A percentile compares a stretch with the other conserved stretches of the same genome.
phyloP scores from a whole-genome alignment of 352 stramenopile species.

The Phytopythium vexans region DNA sequence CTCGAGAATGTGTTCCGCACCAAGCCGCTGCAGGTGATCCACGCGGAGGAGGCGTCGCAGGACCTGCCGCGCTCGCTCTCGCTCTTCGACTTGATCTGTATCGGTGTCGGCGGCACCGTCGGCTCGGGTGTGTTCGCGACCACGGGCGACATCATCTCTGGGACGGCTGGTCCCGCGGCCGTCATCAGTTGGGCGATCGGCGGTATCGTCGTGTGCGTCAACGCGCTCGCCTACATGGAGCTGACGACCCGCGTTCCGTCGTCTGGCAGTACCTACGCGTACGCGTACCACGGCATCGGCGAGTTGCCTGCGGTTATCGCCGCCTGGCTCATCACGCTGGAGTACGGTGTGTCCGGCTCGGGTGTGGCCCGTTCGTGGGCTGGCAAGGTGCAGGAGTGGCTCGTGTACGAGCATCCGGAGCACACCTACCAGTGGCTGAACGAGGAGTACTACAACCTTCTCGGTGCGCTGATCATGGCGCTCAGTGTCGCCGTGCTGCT shows the following conservation, averaged over 20 bases:
- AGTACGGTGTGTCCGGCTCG: slow-evolving; percentile 89
- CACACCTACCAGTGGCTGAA: slow-evolving; percentile 55
- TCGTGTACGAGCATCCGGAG: slow-evolving; percentile 36
- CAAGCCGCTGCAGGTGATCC: slow-evolving; percentile 75
- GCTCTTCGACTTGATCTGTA: slow-evolving; percentile 88
- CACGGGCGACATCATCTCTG: slow-evolving; percentile 73
- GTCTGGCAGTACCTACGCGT: slow-evolving; percentile 90
- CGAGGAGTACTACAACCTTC: slow-evolving; percentile 51
- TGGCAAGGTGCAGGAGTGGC: slow-evolving; percentile 82
- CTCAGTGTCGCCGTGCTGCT: slow-evolving; percentile 72
- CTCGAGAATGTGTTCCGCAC: slow-evolving; percentile 55
- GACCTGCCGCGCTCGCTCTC: slow-evolving; percentile 66
- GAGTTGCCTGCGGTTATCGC: slow-evolving; percentile 90
- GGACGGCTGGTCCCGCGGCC: slow-evolving; percentile 69
- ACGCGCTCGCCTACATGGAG: slow-evolving; percentile 90
- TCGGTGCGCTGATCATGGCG: slow-evolving; percentile 69
- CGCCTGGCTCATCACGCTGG: slow-evolving; percentile 87
- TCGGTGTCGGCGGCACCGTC: slow-evolving; percentile 91
- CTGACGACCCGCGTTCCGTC: slow-evolving; percentile 84
- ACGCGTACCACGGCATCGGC: slow-evolving; percentile 91
- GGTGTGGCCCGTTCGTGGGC: slow-evolving; percentile 93
- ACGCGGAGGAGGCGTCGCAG: slow-evolving; percentile 65
- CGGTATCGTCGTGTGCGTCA: slow-evolving; percentile 77
- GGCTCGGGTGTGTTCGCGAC: slow-evolving; percentile 91
- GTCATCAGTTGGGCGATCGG: slow-evolving; percentile 81